A percentile compares a stretch with the other conserved stretches of the same genome.
Evolutionary conservation across 1,284 basidiomycete species (phyloP).

Genomic region (Bondarzewia mesenterica): DNA sequence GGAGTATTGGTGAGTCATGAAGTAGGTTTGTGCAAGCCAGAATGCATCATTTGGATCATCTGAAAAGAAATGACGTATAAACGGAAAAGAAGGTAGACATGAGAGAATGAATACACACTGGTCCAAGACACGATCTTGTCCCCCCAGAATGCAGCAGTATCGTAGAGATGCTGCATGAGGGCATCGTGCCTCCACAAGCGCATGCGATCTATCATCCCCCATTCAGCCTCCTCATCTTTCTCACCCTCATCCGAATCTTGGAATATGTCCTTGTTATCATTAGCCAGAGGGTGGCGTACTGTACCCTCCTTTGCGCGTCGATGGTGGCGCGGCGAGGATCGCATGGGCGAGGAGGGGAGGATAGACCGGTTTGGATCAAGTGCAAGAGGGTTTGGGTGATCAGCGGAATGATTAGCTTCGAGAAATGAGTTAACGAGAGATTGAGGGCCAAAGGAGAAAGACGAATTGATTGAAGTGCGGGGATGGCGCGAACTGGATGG

Average conservation of each 20-base stretch:
- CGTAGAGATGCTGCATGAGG: slow-evolving; percentile 95
- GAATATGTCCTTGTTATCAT: slow-evolving; percentile 70
- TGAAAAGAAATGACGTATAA: slow-evolving; percentile 22
- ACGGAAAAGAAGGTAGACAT: too few relatives aligned
- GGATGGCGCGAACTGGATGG: slow-evolving; percentile 45
- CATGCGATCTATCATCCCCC: slow-evolving; percentile 91
- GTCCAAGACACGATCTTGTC: slow-evolving; percentile 94
- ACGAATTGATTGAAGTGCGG: slow-evolving; percentile 61
- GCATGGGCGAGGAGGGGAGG: slow-evolving; percentile 58
- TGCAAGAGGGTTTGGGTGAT: slow-evolving; percentile 43
- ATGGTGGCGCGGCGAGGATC: slow-evolving; percentile 44
- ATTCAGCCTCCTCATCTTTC: slow-evolving; percentile 51
- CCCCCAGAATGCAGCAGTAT: slow-evolving; percentile 97
- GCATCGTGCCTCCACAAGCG: slow-evolving; percentile 96
- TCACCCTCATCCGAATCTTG: slow-evolving; percentile 50
- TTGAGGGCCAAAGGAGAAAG: slow-evolving; percentile 77
- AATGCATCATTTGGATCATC: slow-evolving; percentile 96
- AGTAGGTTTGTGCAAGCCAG: slow-evolving; percentile 97
- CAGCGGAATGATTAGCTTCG: slow-evolving; percentile 49
- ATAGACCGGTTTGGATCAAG: slow-evolving; percentile 73
- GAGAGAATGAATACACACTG: slow-evolving; percentile 69
- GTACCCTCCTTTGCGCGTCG: slow-evolving; percentile 33
- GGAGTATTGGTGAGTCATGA: slow-evolving; percentile 90
- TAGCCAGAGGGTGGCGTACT: slow-evolving; percentile 62
- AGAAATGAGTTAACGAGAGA: slow-evolving; percentile 60